Percentiles rank a stretch among this genome's conserved stretches.
These are phyloP conservation scores for Ottelia alismoides DNA, from an alignment of 106 monocot species.

Conservation along the genomic window DNA sequence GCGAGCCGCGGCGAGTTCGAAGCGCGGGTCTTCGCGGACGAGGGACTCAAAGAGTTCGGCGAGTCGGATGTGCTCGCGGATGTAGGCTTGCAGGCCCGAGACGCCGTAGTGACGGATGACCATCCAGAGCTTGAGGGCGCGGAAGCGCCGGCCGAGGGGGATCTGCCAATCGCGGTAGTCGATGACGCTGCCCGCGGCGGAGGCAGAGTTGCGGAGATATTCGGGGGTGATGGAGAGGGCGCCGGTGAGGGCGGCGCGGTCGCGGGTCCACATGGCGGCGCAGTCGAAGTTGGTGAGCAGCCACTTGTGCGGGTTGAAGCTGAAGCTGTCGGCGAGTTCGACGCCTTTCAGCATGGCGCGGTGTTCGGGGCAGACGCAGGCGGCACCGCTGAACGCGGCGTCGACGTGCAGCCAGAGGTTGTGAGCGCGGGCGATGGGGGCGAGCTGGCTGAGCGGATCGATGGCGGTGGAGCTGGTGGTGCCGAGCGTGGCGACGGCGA, in stretches of 20 bases:
- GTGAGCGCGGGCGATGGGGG: conserved; percentile 15
- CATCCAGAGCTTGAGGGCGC: conserved; percentile 7
- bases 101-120: conserved; percentile 19
- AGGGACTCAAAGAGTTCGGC: conserved; percentile 1
- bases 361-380: conserved; percentile 45
- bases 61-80: neutral
- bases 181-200: conserved; percentile 1
- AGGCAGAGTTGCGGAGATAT: conserved; percentile 32
- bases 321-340: neutral
- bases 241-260: conserved; percentile 1
- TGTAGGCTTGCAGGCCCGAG: conserved; percentile 10
- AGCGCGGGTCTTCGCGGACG: neutral
- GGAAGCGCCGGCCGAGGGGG: neutral
- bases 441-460: conserved; percentile 21
- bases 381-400: conserved; percentile 46
- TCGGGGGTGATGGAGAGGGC: conserved; percentile 29
- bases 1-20: conserved; percentile 4
- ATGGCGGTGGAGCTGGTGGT: conserved; percentile 32
- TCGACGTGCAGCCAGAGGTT: conserved; percentile 38
- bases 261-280: neutral
- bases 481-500: conserved; percentile 36
- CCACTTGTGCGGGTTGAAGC: conserved; percentile 6
- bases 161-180: conserved; percentile 37
- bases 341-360: conserved; percentile 16
- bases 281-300: conserved; percentile 5